Percentiles rank a stretch among this genome's conserved stretches.
Conservation (phyloP, 2,329 filamentous ascomycete species). For the Epichloe scottii region DNA sequence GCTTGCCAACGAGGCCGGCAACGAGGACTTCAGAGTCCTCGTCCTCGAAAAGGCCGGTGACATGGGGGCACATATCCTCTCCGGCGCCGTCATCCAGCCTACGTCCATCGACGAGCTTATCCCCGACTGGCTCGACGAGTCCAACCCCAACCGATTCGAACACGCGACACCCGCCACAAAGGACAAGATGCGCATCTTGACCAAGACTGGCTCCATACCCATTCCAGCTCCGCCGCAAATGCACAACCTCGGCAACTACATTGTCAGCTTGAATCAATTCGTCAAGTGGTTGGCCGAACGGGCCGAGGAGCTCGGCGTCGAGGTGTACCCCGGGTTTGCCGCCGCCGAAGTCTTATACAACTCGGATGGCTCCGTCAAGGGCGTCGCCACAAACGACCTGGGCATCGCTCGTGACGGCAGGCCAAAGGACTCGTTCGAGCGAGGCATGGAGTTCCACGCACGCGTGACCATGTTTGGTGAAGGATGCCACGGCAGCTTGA, state of each 20-base stretch:
- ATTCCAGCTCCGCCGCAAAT: slow-evolving; percentile 90
- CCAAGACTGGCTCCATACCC: slow-evolving; percentile 63
- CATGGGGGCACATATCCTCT: slow-evolving; percentile 87
- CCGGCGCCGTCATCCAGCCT: slow-evolving; percentile 89
- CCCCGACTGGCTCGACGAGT: slow-evolving; percentile 83
- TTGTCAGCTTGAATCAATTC: slow-evolving; percentile 89
- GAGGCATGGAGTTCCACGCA: slow-evolving; percentile 97
- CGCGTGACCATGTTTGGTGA: slow-evolving; percentile 84
- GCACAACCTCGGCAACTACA: slow-evolving; percentile 97
- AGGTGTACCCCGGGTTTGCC: slow-evolving; percentile 92
- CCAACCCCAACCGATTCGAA: slow-evolving; percentile 79
- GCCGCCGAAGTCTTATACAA: slow-evolving; percentile 86
- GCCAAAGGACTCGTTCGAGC: slow-evolving; percentile 82
- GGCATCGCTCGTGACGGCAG: slow-evolving; percentile 72
- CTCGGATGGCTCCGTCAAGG: slow-evolving; percentile 75
- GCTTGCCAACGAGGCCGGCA: slow-evolving; percentile 83
- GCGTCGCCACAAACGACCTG: slow-evolving; percentile 91
- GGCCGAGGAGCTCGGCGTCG: slow-evolving; percentile 91
- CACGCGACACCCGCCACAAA: slow-evolving; percentile 69
- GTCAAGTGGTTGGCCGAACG: slow-evolving; percentile 92
- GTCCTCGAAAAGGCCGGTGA: slow-evolving; percentile 93
- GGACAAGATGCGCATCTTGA: slow-evolving; percentile 91
- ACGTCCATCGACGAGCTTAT: slow-evolving; percentile 79
- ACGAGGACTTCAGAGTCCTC: slow-evolving; percentile 89
- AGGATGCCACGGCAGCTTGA: slow-evolving; percentile 89